Evolutionary conservation across 352 stramenopile species (phyloP).

Genomic region (Phytophthora chlamydospora): DNA sequence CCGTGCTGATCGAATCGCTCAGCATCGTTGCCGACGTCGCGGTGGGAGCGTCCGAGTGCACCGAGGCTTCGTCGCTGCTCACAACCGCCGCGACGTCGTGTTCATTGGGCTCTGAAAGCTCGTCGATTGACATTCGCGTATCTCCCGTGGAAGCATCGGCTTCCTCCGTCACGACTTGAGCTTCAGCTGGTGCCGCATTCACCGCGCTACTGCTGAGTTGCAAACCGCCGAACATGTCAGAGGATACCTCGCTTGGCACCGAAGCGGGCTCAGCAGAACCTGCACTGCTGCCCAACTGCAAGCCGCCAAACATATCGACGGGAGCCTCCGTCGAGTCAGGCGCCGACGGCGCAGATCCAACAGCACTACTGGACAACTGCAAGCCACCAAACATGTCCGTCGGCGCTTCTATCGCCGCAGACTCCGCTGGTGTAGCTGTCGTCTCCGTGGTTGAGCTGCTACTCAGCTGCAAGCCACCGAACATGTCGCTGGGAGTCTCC

Average conservation of each 20-base stretch:
- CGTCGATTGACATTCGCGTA: slow-evolving; percentile 58
- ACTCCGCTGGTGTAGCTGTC: background rate
- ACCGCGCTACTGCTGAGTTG: slow-evolving; percentile 12
- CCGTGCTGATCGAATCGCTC: slow-evolving; percentile 24
- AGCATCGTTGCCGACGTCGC: slow-evolving; percentile 11
- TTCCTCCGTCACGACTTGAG: slow-evolving; percentile 12
- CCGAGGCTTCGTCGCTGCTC: background rate
- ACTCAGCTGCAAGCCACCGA: slow-evolving; percentile 21
- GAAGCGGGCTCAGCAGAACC: background rate
- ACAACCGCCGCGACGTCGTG: slow-evolving; percentile 2
- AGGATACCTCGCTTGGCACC: background rate
- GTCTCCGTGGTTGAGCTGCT: slow-evolving; percentile 11
- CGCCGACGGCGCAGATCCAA: background rate
- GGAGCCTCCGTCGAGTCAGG: background rate
- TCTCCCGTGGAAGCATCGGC: slow-evolving; percentile 18
- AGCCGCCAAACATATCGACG: slow-evolving; percentile 19
- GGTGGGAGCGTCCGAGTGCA: slow-evolving; percentile 14
- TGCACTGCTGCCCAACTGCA: slow-evolving; percentile 19
- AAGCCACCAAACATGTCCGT: slow-evolving; percentile 32
- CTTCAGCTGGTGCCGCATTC: slow-evolving; percentile 4
- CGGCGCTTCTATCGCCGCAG: slow-evolving; percentile 5
- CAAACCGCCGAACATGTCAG: slow-evolving; percentile 10
- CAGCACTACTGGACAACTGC: slow-evolving; percentile 19
- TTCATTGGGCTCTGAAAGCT: slow-evolving; percentile 48
- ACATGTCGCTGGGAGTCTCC: slow-evolving; percentile 12